Percentiles rank a stretch among this genome's conserved stretches.
These are phyloP conservation scores for Russula emetica DNA, from an alignment of 768 basidiomycete genomes.

Conservation along the genomic window DNA sequence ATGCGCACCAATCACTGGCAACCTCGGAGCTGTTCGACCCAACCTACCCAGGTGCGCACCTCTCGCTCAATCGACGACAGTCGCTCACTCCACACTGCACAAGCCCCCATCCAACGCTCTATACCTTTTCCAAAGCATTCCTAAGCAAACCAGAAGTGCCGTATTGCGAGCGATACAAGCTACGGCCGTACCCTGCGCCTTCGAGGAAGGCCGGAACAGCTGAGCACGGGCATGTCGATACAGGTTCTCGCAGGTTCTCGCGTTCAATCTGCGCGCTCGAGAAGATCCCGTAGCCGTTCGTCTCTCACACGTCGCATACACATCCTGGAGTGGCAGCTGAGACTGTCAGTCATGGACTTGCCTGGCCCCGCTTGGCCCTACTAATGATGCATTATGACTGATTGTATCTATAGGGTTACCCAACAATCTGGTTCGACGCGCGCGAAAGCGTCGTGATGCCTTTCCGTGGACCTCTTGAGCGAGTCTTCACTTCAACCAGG, in stretches of 20 bases:
- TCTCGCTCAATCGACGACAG: background rate
- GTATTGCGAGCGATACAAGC: background rate
- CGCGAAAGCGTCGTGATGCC: slow-evolving; percentile 98
- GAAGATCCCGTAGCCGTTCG: slow-evolving; percentile 73
- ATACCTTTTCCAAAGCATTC: slow-evolving; percentile 19
- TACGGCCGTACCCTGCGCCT: slow-evolving; percentile 10
- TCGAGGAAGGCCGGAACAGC: background rate
- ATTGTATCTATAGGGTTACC: slow-evolving; percentile 57
- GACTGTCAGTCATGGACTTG: background rate
- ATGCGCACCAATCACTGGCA: background rate
- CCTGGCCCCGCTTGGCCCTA: too few species aligned
- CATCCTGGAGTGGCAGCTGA: background rate
- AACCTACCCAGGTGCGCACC: slow-evolving; percentile 10
- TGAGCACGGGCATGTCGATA: slow-evolving; percentile 9
- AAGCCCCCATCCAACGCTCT: background rate
- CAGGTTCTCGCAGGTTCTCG: too few species aligned
- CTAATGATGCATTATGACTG: background rate
- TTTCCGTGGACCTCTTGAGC: slow-evolving; percentile 55
- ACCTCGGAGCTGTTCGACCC: slow-evolving; percentile 9
- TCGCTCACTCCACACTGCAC: slow-evolving; percentile 7
- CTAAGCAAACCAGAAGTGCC: slow-evolving; percentile 3
- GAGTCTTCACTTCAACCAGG: background rate
- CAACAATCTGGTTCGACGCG: slow-evolving; percentile 84
- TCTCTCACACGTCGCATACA: background rate
- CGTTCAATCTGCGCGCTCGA: too few species aligned